phyloP scores from a whole-genome alignment of 2,329 filamentous ascomycete genomes.

The Fusarium sp. region DNA sequence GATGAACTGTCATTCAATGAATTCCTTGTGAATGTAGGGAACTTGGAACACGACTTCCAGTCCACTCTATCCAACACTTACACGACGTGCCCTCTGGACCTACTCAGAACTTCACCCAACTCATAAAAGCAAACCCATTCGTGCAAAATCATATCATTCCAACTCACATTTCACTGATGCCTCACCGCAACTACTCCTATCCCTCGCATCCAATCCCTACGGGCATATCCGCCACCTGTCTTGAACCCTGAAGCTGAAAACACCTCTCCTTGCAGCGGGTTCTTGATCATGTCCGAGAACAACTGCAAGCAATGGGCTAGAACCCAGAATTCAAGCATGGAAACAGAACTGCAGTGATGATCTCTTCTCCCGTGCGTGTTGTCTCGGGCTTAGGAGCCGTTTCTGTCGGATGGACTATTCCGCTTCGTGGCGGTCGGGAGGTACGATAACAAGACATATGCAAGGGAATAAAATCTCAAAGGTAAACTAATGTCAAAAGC shows the following conservation, averaged over 20 bases:
- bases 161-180: too few relatives aligned
- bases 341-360: not conserved
- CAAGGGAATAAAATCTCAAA: slow-evolving; percentile 14
- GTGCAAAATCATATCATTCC: not conserved
- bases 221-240: slow-evolving; percentile 2
- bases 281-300: not conserved
- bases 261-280: not conserved
- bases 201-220: not conserved
- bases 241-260: not conserved
- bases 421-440: slow-evolving; percentile 1
- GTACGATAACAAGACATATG: slow-evolving; percentile 15
- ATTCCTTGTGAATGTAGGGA: not conserved
- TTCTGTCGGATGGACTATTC: not conserved
- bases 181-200: not conserved
- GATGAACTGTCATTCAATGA: not conserved
- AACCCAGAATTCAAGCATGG: not conserved
- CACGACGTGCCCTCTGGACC: rapidly evolving
- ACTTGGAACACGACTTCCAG: not conserved
- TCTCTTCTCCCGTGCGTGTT: slow-evolving; percentile 13
- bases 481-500: not conserved
- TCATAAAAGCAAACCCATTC: not conserved
- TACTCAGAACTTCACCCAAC: not conserved
- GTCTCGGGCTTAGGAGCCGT: slow-evolving; percentile 17
- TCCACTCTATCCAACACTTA: too few relatives aligned
- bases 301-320: not conserved